Conservation (phyloP, 2,329 filamentous ascomycete species). For the Botrytis byssoidea region DNA sequence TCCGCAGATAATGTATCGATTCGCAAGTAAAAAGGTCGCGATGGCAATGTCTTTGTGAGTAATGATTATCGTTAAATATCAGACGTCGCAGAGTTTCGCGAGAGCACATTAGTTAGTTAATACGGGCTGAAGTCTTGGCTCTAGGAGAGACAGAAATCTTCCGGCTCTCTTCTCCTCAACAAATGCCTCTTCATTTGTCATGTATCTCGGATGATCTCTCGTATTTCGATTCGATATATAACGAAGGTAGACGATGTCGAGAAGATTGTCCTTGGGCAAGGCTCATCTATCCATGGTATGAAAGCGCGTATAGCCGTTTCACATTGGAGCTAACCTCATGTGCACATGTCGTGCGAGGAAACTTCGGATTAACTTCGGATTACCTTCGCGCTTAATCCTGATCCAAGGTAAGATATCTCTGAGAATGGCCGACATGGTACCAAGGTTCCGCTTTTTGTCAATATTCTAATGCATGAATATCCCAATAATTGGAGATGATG, state of each 20-base stretch:
- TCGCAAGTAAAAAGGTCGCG: background rate
- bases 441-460: background rate
- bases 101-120: background rate
- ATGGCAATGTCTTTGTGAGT: background rate
- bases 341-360: background rate
- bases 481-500: background rate
- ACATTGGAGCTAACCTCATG: background rate
- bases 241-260: background rate
- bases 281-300: background rate
- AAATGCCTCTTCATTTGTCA: background rate
- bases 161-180: background rate
- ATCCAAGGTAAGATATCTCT: background rate
- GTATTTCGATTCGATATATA: too few relatives aligned
- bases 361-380: background rate
- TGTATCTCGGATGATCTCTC: background rate
- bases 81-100: background rate
- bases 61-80: background rate
- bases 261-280: background rate
- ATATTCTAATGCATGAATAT: background rate
- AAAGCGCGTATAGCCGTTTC: background rate
- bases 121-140: background rate
- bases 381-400: background rate
- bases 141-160: background rate
- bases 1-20: background rate
- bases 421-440: background rate